Conservation (phyloP, 345 rosid genomes). For the Zanthoxylum bungeanum region DNA sequence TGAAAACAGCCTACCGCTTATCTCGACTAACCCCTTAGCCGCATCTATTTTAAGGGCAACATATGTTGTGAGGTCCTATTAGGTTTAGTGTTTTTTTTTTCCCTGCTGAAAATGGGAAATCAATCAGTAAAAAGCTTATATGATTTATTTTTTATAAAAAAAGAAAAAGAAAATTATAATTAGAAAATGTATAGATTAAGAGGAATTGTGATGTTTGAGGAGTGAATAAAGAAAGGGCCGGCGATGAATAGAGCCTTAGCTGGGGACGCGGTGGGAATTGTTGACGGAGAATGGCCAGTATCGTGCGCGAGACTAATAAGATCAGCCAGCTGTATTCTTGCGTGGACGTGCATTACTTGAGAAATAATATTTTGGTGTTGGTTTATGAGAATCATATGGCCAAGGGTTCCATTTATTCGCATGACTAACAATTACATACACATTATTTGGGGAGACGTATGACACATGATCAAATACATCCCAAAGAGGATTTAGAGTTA, state of each 20-base stretch:
- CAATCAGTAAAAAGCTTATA: neutral
- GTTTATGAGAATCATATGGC: no score
- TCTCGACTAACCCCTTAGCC: no score
- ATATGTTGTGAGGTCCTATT: neutral
- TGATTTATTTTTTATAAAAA: neutral
- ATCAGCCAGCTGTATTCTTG: neutral
- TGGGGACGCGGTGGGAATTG: constrained; percentile 18
- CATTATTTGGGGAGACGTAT: no score
- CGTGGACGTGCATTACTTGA: neutral
- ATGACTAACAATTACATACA: no score
- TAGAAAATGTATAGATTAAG: no score
- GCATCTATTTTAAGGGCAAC: no score
- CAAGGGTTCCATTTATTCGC: no score
- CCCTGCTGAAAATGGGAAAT: neutral
- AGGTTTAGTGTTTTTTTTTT: neutral
- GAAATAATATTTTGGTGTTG: no score
- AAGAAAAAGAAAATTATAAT: no score
- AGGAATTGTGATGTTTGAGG: neutral
- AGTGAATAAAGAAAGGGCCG: neutral
- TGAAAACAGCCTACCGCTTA: no score
- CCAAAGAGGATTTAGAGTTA: no score
- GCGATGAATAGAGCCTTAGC: neutral
- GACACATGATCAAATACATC: no score
- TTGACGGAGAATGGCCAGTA: neutral
- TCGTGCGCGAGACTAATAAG: constrained; percentile 13